Evolutionary conservation across 345 rosid genomes (phyloP).

Genomic region (Citrus maxima): DNA sequence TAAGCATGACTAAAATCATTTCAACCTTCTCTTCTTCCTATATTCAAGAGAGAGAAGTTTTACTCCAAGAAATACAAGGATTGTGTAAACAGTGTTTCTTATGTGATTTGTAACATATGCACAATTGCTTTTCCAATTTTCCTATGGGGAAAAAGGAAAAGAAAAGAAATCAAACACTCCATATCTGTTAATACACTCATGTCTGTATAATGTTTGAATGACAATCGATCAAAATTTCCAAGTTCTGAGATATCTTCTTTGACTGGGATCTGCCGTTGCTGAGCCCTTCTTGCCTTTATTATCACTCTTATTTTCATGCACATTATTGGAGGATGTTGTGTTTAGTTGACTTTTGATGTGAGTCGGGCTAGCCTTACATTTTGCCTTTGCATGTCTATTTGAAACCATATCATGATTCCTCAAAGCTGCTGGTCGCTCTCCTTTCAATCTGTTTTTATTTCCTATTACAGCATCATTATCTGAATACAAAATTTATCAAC

Average conservation of each 20-base stretch:
- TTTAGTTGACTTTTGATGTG: conserved; percentile 15
- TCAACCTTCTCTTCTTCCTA: background rate
- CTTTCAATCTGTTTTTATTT: conserved; percentile 30
- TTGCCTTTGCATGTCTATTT: conserved; percentile 25
- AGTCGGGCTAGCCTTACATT: conserved; percentile 17
- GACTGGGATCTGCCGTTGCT: conserved; percentile 13
- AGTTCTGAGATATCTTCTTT: conserved; percentile 16
- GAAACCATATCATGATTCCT: conserved; percentile 27
- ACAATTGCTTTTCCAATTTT: background rate
- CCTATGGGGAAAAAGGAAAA: background rate
- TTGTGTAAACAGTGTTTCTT: background rate
- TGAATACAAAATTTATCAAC: conserved; percentile 13
- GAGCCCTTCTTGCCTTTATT: conserved; percentile 25
- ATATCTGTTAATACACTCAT: background rate
- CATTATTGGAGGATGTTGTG: conserved; percentile 22
- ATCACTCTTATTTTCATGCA: conserved; percentile 14
- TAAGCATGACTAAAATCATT: background rate
- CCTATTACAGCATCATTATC: conserved; percentile 58
- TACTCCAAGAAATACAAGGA: background rate
- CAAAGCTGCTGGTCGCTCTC: conserved; percentile 21
- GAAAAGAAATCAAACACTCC: background rate
- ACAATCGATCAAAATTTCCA: conserved; percentile 13
- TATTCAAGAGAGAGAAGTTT: background rate
- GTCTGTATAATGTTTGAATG: background rate
- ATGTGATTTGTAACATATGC: background rate